Evolutionary conservation across 257 asterid genomes (phyloP).

Genomic region (Plantago major): DNA sequence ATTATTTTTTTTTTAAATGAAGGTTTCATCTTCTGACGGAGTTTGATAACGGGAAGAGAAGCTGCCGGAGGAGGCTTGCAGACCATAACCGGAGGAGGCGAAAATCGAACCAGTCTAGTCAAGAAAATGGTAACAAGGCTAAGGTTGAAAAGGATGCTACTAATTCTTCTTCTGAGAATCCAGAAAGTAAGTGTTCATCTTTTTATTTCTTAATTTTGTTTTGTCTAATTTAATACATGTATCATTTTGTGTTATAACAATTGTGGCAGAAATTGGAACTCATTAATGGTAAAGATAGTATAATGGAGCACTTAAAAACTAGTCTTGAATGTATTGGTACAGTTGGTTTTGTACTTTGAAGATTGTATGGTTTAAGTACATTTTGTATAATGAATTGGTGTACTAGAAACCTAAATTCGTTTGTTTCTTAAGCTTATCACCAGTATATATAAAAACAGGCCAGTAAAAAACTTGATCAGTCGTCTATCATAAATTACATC

Average conservation of each 20-base stretch:
- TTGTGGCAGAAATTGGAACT: no score
- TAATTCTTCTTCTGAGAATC: slow-evolving; percentile 52
- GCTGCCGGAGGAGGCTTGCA: slow-evolving; percentile 94
- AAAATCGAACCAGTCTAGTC: slow-evolving; percentile 62
- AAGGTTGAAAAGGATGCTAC: slow-evolving; percentile 30
- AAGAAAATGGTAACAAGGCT: slow-evolving; percentile 41
- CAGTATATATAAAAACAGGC: no score
- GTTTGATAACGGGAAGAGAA: slow-evolving; percentile 89
- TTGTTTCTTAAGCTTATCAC: no score
- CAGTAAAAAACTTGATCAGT: no score
- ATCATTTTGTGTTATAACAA: not conserved
- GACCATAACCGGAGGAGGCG: slow-evolving; percentile 93
- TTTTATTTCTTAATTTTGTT: not conserved
- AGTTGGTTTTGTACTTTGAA: no score
- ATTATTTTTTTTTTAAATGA: slow-evolving; percentile 7
- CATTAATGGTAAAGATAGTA: no score
- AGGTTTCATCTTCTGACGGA: slow-evolving; percentile 90
- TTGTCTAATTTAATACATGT: not conserved
- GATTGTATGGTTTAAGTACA: no score
- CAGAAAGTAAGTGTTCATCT: slow-evolving; percentile 25
- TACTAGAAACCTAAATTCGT: no score
- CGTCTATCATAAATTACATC: no score
- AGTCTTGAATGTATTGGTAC: no score
- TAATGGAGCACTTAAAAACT: no score
- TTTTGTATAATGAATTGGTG: no score